phyloP scores from a whole-genome alignment of 345 rosid species.

The Trapa bicornis region DNA sequence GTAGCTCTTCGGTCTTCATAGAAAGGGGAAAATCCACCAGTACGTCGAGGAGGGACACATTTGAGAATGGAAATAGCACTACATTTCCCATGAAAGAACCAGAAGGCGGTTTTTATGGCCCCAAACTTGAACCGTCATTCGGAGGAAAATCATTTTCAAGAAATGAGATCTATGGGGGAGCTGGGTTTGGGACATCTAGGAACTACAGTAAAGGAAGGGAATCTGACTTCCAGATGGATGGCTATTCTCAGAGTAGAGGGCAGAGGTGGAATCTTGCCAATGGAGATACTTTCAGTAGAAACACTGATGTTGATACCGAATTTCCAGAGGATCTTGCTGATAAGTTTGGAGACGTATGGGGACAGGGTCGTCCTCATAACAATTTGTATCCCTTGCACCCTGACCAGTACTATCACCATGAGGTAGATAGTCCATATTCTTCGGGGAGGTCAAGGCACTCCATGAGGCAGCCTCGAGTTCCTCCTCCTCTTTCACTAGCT shows the following conservation, averaged over 20 bases:
- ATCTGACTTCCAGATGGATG: constrained; percentile 46
- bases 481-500: constrained; percentile 68
- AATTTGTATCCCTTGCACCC: constrained; percentile 45
- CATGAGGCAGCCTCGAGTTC: constrained; percentile 85
- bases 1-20: constrained; percentile 30
- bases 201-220: constrained; percentile 41
- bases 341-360: constrained; percentile 68
- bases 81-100: constrained; percentile 32
- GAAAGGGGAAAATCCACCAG: constrained; percentile 45
- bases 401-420: constrained; percentile 49
- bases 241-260: constrained; percentile 27
- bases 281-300: constrained; percentile 51
- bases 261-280: constrained; percentile 69
- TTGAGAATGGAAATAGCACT: constrained; percentile 49
- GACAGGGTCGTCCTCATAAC: constrained; percentile 33
- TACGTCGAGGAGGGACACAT: constrained; percentile 67
- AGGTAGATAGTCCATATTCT: constrained; percentile 55
- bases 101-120: constrained; percentile 42
- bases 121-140: constrained; percentile 34
- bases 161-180: constrained; percentile 51
- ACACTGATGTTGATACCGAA: constrained; percentile 50
- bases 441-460: constrained; percentile 72
- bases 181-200: constrained; percentile 37
- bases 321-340: constrained; percentile 54
- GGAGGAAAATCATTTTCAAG: constrained; percentile 38